Base-by-base conservation (phyloP, 2,329 filamentous ascomycete species). In the Verticillium dahliae region DNA sequence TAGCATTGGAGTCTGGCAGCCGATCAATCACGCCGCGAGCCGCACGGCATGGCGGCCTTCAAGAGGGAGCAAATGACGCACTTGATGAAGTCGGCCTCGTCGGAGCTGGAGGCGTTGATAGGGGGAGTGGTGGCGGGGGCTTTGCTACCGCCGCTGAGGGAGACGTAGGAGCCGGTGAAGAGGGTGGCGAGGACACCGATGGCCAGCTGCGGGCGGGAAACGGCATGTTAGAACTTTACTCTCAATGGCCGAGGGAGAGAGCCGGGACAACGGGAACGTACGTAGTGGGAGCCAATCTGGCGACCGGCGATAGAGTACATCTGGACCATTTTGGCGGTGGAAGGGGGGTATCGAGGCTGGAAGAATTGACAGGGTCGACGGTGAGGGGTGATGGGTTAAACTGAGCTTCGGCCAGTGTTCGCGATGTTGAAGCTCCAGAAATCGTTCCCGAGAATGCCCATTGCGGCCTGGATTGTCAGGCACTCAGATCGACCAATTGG, bases 81-180 rank as follows among this genome's bases (percentile, higher is more conserved):
- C 84, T 86, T 85, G 79, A 87, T 85, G 75, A 87, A 87, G 72
- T 86, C 82, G 74, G 81, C 83, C 78, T 87, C 84, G 71, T 86
- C 84, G 69, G 83, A 78, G 76, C 79, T 85, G 59, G 82, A 80
- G 63, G 84, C 84, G 74, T 86, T 86, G 78, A 87, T 84, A 58
- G 84, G 84, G 65, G 84, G 84, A 58, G 80, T 73, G 62, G 79
- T 76, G 57, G 73, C 67, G 66, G 75, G 75, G 66, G 72, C 63
- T 67, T 71, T 70, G 72, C 76, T 78, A 74, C 78, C 78, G 63
- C 83, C 80, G 57, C 76, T 73, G 61, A 76, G 62, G 60, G 76
- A 74, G 45, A 76, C 69, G 72, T 80, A 81, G 71, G 71, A 70
- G 63, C 80, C 81, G 67, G 77, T 78, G 69, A 83, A 83, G 57